Evolutionary conservation across 352 stramenopile genomes (phyloP).

Genomic region (Globisporangium echinulatum): DNA sequence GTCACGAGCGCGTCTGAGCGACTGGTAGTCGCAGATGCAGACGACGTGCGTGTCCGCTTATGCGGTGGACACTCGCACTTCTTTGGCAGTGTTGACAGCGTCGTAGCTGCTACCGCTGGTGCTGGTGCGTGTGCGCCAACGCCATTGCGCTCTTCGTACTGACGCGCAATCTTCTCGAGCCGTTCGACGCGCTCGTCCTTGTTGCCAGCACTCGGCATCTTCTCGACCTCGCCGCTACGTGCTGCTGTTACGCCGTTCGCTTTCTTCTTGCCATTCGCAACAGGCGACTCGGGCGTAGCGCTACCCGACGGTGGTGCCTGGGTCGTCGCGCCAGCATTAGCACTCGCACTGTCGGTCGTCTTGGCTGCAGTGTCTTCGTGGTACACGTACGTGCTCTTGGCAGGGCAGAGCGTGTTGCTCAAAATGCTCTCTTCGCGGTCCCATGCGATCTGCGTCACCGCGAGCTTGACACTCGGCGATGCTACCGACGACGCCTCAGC

Average conservation of each 20-base stretch:
- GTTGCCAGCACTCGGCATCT: slow-evolving; percentile 64
- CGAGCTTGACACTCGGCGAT: slow-evolving; percentile 23
- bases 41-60: slow-evolving; percentile 8
- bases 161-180: slow-evolving; percentile 53
- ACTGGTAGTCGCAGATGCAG: background rate
- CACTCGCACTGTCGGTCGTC: background rate
- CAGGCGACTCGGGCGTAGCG: too few species aligned
- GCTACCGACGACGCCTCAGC: background rate
- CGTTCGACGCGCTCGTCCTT: slow-evolving; percentile 64
- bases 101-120: background rate
- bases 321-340: background rate
- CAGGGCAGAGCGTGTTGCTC: slow-evolving; percentile 56
- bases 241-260: background rate
- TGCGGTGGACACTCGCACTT: slow-evolving; percentile 12
- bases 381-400: slow-evolving; percentile 71
- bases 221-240: slow-evolving; percentile 36
- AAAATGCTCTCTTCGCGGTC: slow-evolving; percentile 54
- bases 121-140: slow-evolving; percentile 18
- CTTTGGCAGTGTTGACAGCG: background rate
- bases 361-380: slow-evolving; percentile 37
- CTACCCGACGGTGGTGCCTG: slow-evolving; percentile 7
- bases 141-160: slow-evolving; percentile 66
- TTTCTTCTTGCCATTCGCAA: slow-evolving; percentile 38
- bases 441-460: slow-evolving; percentile 52
- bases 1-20: background rate